These are phyloP conservation scores for Protomyces inouyei DNA, from an alignment of 1,139 yeast genomes.

Conservation along the genomic window DNA sequence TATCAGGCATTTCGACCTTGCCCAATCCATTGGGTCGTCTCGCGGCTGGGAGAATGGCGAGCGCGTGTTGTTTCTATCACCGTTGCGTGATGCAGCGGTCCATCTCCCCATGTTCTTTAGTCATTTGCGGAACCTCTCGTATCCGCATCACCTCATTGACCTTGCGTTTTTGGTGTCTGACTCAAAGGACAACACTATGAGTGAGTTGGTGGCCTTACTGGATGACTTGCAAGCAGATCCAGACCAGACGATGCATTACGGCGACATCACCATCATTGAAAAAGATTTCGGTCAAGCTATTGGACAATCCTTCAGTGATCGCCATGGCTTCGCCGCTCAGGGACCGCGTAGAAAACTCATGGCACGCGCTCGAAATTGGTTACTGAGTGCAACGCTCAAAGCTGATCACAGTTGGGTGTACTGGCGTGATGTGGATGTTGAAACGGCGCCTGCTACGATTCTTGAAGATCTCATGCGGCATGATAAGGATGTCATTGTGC, in stretches of 20 bases:
- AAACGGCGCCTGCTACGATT: constrained; percentile 56
- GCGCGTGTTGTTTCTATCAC: constrained; percentile 60
- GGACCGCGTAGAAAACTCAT: constrained; percentile 67
- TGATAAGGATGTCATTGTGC: constrained; percentile 65
- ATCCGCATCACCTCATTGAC: constrained; percentile 63
- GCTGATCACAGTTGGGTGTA: constrained; percentile 76
- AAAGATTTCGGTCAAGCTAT: constrained; percentile 67
- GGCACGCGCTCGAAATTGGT: constrained; percentile 73
- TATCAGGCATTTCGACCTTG: constrained; percentile 48
- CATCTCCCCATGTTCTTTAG: constrained; percentile 63
- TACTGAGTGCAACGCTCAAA: constrained; percentile 55
- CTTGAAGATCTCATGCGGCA: constrained; percentile 64
- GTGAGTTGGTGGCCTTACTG: constrained; percentile 46
- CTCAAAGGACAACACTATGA: constrained; percentile 62
- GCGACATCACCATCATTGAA: constrained; percentile 56
- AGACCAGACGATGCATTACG: constrained; percentile 58
- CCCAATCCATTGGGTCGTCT: constrained; percentile 48
- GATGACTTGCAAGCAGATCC: constrained; percentile 49
- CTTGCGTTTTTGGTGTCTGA: constrained; percentile 62
- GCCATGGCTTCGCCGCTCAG: constrained; percentile 71
- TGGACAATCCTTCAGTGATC: constrained; percentile 77
- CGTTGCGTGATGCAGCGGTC: constrained; percentile 64
- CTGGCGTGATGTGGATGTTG: constrained; percentile 73
- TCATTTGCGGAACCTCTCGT: constrained; percentile 55
- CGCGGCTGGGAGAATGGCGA: constrained; percentile 58